Evolutionary conservation across 805 yeast genomes (phyloP).

Genomic region (Lipomyces japonicus): DNA sequence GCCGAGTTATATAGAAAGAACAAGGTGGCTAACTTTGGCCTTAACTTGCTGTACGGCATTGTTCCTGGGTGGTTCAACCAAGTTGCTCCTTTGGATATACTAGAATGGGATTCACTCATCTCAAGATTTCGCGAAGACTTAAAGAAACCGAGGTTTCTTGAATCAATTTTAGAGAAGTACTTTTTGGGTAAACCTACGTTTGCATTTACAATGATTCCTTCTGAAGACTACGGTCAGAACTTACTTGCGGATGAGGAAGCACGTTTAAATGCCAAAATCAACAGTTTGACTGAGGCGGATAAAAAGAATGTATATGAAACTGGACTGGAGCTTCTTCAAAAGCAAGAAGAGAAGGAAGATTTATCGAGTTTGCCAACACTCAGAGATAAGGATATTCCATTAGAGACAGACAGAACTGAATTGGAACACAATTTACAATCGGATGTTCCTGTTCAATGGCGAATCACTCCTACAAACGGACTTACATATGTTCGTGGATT

Average conservation of each 20-base stretch:
- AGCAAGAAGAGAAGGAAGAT: slow-evolving; percentile 69
- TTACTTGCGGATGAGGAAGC: slow-evolving; percentile 54
- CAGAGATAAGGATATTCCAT: slow-evolving; percentile 66
- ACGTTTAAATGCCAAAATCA: slow-evolving; percentile 47
- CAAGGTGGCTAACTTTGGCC: slow-evolving; percentile 86
- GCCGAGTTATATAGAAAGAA: slow-evolving; percentile 78
- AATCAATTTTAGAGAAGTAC: slow-evolving; percentile 52
- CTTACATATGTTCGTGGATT: slow-evolving; percentile 70
- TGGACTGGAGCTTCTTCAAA: slow-evolving; percentile 56
- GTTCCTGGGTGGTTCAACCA: slow-evolving; percentile 85
- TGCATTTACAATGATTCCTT: slow-evolving; percentile 74
- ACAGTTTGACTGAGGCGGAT: slow-evolving; percentile 52
- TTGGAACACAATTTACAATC: slow-evolving; percentile 29
- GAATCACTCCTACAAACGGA: slow-evolving; percentile 74
- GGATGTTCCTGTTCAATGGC: slow-evolving; percentile 41
- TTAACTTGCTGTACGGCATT: slow-evolving; percentile 65
- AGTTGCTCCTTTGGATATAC: slow-evolving; percentile 65
- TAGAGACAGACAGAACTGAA: slow-evolving; percentile 44
- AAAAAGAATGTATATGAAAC: slow-evolving; percentile 54
- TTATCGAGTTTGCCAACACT: slow-evolving; percentile 77
- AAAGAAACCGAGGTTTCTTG: slow-evolving; percentile 52
- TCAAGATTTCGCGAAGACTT: slow-evolving; percentile 60
- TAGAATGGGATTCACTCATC: slow-evolving; percentile 64
- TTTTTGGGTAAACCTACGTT: slow-evolving; percentile 55
- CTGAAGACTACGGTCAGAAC: slow-evolving; percentile 49